A percentile compares a stretch with the other conserved stretches of the same genome.
phyloP scores from a whole-genome alignment of 2,329 filamentous ascomycete genomes.

The Trichoderma harzianum region DNA sequence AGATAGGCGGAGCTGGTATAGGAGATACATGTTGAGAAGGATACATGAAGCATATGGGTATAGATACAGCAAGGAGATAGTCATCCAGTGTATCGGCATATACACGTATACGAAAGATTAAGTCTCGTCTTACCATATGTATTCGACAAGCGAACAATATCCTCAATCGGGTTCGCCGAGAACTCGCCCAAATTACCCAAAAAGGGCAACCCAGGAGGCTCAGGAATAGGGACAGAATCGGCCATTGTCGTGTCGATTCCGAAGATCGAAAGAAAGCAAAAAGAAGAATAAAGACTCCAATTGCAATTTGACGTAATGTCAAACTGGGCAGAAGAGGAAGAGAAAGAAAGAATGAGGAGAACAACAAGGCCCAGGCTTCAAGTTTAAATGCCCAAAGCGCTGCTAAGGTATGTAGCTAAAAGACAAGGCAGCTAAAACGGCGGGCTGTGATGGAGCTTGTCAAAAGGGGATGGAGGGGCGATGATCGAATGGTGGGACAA shows the following conservation, averaged over 20 bases:
- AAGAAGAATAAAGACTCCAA: neutral
- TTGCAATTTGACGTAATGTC: neutral
- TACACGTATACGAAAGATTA: neutral
- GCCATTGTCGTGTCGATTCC: conserved; percentile 31
- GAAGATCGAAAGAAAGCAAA: neutral
- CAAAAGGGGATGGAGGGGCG: neutral
- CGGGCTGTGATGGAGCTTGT: neutral
- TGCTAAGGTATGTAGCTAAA: neutral
- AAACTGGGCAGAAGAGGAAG: neutral
- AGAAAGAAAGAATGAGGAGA: neutral
- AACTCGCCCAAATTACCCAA: conserved; percentile 65
- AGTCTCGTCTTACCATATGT: conserved; percentile 55
- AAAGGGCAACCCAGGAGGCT: conserved; percentile 61
- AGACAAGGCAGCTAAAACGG: neutral
- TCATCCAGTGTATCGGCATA: no score
- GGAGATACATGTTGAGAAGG: neutral
- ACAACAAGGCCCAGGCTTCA: neutral
- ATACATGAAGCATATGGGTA: no score
- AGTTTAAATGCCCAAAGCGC: neutral
- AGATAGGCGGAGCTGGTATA: neutral
- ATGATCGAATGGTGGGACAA: neutral
- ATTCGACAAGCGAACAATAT: conserved; percentile 56
- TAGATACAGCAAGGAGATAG: neutral
- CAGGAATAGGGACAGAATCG: conserved; percentile 52
- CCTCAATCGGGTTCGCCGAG: conserved; percentile 54